These are phyloP conservation scores for Acer campestre DNA, from an alignment of 345 rosid genomes.

Conservation along the genomic window DNA sequence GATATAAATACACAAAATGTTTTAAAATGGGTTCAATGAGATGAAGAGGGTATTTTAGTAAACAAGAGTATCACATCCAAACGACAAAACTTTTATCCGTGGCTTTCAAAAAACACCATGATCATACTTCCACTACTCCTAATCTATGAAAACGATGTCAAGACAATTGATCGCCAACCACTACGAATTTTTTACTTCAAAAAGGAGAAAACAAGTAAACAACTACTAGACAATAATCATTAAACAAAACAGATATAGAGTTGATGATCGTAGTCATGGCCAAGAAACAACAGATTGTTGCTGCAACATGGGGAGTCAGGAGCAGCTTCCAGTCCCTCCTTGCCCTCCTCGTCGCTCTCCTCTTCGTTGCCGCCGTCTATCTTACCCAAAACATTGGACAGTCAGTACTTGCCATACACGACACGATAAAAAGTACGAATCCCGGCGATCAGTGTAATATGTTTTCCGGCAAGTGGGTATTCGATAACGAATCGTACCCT, in stretches of 20 bases:
- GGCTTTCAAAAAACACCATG: slow-evolving; percentile 39
- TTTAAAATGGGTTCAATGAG: not conserved
- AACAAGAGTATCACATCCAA: slow-evolving; percentile 1
- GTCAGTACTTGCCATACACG: not conserved
- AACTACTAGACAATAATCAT: not conserved
- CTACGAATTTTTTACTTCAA: slow-evolving; percentile 21
- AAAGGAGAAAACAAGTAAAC: slow-evolving; percentile 8
- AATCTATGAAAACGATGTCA: slow-evolving; percentile 11
- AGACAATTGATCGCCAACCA: slow-evolving; percentile 27
- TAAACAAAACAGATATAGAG: not conserved
- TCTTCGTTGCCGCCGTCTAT: slow-evolving; percentile 55
- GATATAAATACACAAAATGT: slow-evolving; percentile 2
- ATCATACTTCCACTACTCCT: slow-evolving; percentile 20
- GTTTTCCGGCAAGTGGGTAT: slow-evolving; percentile 81
- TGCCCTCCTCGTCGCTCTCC: slow-evolving; percentile 65
- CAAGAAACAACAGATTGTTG: slow-evolving; percentile 41
- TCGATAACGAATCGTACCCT: slow-evolving; percentile 67
- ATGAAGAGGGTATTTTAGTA: slow-evolving; percentile 26
- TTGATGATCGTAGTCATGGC: slow-evolving; percentile 29
- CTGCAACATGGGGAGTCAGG: slow-evolving; percentile 45
- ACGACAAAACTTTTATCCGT: slow-evolving; percentile 2
- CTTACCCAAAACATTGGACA: slow-evolving; percentile 35
- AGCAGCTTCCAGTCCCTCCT: slow-evolving; percentile 63
- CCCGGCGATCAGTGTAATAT: slow-evolving; percentile 50
- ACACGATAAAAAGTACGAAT: slow-evolving; percentile 4